phyloP scores from a whole-genome alignment of 306 rosid species.

The Castanea sativa region DNA sequence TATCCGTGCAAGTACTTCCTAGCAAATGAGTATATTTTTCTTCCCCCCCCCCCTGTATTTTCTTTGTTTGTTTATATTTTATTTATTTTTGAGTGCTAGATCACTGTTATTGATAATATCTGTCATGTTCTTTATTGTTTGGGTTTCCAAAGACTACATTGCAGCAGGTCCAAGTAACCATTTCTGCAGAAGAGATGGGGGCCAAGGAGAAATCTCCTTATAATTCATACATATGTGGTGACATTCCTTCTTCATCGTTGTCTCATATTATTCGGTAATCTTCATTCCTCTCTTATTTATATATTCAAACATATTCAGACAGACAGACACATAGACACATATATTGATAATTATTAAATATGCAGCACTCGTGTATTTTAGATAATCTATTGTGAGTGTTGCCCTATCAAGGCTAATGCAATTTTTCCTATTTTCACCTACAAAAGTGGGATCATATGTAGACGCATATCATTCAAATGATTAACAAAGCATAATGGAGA shows the following conservation, averaged over 20 bases:
- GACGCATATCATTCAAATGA: neutral
- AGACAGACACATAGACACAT: neutral
- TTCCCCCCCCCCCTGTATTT: neutral
- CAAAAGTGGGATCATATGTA: neutral
- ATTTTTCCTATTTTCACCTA: neutral
- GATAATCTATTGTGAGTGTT: neutral
- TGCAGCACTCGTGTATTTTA: neutral
- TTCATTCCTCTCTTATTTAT: constrained; percentile 24
- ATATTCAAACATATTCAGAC: neutral
- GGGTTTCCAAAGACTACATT: constrained; percentile 38
- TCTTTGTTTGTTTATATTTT: neutral
- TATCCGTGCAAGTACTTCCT: too few species aligned
- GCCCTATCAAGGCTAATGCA: neutral
- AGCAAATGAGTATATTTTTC: too few species aligned
- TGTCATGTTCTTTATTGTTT: constrained; percentile 24
- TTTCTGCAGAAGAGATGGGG: constrained; percentile 64
- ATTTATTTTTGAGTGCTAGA: neutral
- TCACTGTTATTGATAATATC: constrained; percentile 25
- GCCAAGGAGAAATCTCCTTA: constrained; percentile 55
- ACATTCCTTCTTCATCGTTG: constrained; percentile 46
- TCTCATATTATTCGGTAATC: constrained; percentile 57
- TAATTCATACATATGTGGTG: constrained; percentile 31
- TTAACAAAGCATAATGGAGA: neutral
- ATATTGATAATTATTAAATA: neutral
- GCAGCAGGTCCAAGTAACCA: constrained; percentile 50